Conservation (phyloP, 1,284 basidiomycete genomes). For the Phenoliferia sp. region DNA sequence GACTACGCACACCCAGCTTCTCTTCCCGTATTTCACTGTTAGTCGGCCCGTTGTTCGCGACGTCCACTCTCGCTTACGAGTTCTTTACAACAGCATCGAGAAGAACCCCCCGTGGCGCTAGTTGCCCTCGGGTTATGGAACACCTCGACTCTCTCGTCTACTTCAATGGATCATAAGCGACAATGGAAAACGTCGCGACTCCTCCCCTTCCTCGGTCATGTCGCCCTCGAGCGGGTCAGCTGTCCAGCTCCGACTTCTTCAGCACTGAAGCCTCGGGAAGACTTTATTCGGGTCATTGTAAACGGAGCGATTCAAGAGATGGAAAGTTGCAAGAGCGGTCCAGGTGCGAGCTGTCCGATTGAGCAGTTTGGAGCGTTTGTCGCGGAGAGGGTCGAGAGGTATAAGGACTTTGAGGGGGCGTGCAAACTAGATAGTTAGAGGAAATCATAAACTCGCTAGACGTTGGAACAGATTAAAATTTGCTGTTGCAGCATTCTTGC, state of each 20-base stretch:
- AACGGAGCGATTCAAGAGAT: constrained; percentile 46
- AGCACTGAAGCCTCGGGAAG: constrained; percentile 17
- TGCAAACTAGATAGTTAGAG: no score
- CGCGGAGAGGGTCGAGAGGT: constrained; percentile 38
- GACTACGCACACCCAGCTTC: constrained; percentile 37
- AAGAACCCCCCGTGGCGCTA: constrained; percentile 47
- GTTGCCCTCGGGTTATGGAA: constrained; percentile 48
- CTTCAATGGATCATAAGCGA: constrained; percentile 38
- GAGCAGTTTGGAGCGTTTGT: constrained; percentile 41
- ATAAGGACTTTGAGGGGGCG: constrained; percentile 26
- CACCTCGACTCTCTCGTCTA: constrained; percentile 39
- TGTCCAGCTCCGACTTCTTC: constrained; percentile 24
- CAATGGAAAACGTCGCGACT: constrained; percentile 46
- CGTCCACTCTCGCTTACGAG: neutral
- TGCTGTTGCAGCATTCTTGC: no score
- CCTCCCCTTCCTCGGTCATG: constrained; percentile 47
- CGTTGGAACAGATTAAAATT: no score
- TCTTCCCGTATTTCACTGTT: constrained; percentile 45
- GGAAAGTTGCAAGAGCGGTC: constrained; percentile 4
- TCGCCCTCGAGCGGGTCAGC: constrained; percentile 44
- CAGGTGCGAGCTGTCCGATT: constrained; percentile 38
- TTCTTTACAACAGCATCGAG: constrained; percentile 38
- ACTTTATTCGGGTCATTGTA: constrained; percentile 44
- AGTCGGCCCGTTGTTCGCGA: neutral
- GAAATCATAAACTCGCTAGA: no score